Conservation (phyloP, 768 basidiomycete genomes). For the Trametes meyenii region DNA sequence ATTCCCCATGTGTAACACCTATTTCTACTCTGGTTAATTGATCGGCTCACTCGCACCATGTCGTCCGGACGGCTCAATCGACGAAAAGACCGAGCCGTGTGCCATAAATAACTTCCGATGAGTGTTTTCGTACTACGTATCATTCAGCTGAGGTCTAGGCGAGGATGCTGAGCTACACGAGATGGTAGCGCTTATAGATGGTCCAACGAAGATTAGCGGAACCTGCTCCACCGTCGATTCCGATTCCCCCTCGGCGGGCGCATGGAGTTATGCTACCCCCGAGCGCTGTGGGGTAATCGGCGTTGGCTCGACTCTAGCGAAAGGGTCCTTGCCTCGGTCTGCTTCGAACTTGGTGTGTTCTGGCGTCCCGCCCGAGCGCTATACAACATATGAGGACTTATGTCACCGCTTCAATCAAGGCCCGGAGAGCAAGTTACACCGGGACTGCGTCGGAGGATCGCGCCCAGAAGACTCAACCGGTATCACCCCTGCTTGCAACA, state of each 20-base stretch:
- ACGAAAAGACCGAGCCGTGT: neutral
- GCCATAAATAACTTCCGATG: neutral
- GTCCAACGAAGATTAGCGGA: neutral
- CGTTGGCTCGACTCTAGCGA: neutral
- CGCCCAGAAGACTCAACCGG: too few relatives aligned
- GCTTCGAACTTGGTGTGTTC: neutral
- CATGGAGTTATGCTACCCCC: neutral
- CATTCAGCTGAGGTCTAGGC: neutral
- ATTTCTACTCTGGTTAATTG: neutral
- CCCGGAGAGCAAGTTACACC: neutral
- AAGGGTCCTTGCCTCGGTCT: neutral
- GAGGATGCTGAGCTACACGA: neutral
- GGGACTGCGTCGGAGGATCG: neutral
- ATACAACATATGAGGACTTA: neutral
- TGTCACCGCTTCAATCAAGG: neutral
- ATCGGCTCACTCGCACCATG: neutral
- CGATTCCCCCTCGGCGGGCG: neutral
- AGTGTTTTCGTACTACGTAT: neutral
- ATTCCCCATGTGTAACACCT: slow-evolving; percentile 6
- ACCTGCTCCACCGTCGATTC: neutral
- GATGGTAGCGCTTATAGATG: neutral
- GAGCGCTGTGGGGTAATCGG: neutral
- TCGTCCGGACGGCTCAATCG: neutral
- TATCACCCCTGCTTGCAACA: too few relatives aligned
- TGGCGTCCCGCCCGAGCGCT: neutral